phyloP scores from a whole-genome alignment of 129 eudicot species.

The Ambrosia artemisiifolia region DNA sequence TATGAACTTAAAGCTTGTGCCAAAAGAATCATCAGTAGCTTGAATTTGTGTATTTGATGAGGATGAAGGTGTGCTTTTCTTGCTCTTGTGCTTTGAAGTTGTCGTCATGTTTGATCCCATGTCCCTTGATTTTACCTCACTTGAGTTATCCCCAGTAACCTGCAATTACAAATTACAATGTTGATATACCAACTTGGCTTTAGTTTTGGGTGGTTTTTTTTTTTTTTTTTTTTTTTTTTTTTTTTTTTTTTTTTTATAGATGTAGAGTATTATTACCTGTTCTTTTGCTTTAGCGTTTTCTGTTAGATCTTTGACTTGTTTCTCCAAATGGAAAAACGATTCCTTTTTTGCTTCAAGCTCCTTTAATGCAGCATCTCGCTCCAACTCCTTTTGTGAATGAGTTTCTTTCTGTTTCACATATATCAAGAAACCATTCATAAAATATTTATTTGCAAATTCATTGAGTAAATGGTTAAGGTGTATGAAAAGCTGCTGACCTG shows the following conservation, averaged over 20 bases:
- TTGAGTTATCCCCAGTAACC: slow-evolving; percentile 5
- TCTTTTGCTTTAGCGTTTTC: slow-evolving; percentile 51
- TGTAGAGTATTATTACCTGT: slow-evolving; percentile 43
- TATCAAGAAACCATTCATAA: not conserved
- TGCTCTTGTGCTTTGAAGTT: slow-evolving; percentile 68
- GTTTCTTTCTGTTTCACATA: slow-evolving; percentile 46
- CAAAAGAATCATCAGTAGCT: slow-evolving; percentile 46
- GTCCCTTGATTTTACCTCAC: slow-evolving; percentile 50
- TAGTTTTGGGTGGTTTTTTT: not conserved
- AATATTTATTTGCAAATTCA: not conserved
- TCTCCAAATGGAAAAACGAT: slow-evolving; percentile 40
- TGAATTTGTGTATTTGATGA: slow-evolving; percentile 41
- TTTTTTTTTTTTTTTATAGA: not conserved
- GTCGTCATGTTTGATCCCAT: slow-evolving; percentile 44
- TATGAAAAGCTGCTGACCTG: slow-evolving; percentile 48
- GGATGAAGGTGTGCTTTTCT: slow-evolving; percentile 58
- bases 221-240: not conserved
- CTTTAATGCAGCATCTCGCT: slow-evolving; percentile 61
- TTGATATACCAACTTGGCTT: not conserved
- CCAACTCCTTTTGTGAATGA: slow-evolving; percentile 46
- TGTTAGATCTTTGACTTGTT: slow-evolving; percentile 65
- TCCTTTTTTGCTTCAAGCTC: slow-evolving; percentile 67
- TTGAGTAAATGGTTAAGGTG: not conserved
- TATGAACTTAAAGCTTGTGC: slow-evolving; percentile 54
- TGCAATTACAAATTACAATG: slow-evolving; percentile 13